phyloP scores from a whole-genome alignment of 2,329 filamentous ascomycete species.

The Apiospora marii region DNA sequence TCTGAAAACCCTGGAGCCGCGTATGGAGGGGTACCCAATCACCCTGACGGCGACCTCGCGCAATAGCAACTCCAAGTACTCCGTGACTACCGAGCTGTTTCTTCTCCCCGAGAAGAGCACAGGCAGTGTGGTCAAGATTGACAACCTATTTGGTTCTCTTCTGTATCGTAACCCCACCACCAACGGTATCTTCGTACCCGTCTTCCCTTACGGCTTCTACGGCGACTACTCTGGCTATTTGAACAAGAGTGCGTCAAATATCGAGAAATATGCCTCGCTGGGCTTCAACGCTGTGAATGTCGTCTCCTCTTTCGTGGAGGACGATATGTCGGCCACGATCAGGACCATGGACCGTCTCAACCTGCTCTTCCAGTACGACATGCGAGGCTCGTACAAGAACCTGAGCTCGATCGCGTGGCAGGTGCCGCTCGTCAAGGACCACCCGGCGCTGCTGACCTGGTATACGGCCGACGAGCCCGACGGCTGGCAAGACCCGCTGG shows the following conservation, averaged over 20 bases:
- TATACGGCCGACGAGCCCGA: slow-evolving; percentile 61
- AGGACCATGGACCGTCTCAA: slow-evolving; percentile 49
- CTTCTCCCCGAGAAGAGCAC: slow-evolving; percentile 53
- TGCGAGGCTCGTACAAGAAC: slow-evolving; percentile 55
- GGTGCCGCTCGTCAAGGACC: slow-evolving; percentile 49
- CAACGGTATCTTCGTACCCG: slow-evolving; percentile 45
- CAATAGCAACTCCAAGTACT: slow-evolving; percentile 44
- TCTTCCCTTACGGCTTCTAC: slow-evolving; percentile 56
- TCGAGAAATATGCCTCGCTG: slow-evolving; percentile 44
- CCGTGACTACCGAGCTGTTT: slow-evolving; percentile 46
- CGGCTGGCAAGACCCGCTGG: slow-evolving; percentile 62
- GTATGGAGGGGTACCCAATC: slow-evolving; percentile 48
- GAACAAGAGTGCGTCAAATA: slow-evolving; percentile 44
- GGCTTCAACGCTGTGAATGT: slow-evolving; percentile 56
- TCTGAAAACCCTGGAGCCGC: slow-evolving; percentile 45
- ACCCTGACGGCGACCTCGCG: slow-evolving; percentile 46
- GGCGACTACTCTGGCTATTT: slow-evolving; percentile 49
- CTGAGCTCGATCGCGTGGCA: slow-evolving; percentile 48
- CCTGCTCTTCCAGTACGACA: slow-evolving; percentile 54
- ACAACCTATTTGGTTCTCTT: slow-evolving; percentile 54
- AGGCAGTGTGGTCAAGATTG: slow-evolving; percentile 55
- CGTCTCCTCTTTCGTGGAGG: slow-evolving; percentile 48
- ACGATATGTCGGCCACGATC: slow-evolving; percentile 40
- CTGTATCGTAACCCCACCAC: slow-evolving; percentile 48
- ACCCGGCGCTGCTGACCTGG: slow-evolving; percentile 52